Percentiles rank a stretch among this genome's conserved stretches.
Evolutionary conservation across 2,329 filamentous ascomycete species (phyloP).

Genomic region (Diaporthe helianthi): DNA sequence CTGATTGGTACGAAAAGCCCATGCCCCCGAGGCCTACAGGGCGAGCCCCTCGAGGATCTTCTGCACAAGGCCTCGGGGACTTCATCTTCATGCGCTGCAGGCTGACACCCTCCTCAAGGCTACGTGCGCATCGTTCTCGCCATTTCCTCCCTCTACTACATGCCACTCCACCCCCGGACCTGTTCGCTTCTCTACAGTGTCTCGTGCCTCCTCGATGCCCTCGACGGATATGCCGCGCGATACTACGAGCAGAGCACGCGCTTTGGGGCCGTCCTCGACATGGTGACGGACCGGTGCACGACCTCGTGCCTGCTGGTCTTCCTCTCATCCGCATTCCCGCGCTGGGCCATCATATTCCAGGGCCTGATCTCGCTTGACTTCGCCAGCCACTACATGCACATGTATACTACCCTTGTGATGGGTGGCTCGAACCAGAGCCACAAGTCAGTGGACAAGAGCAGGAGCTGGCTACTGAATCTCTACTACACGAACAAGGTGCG

Average conservation of each 20-base stretch:
- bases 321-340: conserved; percentile 90
- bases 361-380: conserved; percentile 90
- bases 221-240: conserved; percentile 93
- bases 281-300: conserved; percentile 98
- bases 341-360: conserved; percentile 95
- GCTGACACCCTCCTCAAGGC: conserved; percentile 55
- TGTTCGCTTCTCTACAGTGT: conserved; percentile 91
- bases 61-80: neutral
- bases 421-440: conserved; percentile 82
- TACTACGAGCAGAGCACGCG: conserved; percentile 90
- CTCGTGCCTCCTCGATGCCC: conserved; percentile 92
- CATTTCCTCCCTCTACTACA: conserved; percentile 94
- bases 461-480: conserved; percentile 88
- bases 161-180: conserved; percentile 97
- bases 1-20: conserved; percentile 69
- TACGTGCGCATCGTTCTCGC: conserved; percentile 82
- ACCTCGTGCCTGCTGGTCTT: conserved; percentile 95
- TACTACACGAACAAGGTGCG: conserved; percentile 97
- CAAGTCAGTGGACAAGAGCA: conserved; percentile 89
- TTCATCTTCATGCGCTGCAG: conserved; percentile 12
- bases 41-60: conserved; percentile 18
- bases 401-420: conserved; percentile 94
- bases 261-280: conserved; percentile 96
- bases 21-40: neutral
- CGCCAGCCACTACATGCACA: conserved; percentile 98